phyloP scores from a whole-genome alignment of 768 basidiomycete species.

The Auriscalpium microsporum region DNA sequence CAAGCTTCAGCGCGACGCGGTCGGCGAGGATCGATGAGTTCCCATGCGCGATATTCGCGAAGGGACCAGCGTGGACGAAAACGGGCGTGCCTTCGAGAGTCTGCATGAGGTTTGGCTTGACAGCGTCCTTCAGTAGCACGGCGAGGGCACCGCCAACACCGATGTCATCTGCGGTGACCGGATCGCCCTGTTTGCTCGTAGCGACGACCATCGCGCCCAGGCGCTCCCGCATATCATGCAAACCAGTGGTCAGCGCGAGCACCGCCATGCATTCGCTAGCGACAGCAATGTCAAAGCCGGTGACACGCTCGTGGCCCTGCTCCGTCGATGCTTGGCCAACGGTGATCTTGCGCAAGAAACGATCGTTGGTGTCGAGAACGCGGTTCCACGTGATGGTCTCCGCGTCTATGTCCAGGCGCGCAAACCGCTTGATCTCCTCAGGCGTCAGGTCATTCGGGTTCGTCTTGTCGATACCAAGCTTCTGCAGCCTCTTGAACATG shows the following conservation, averaged over 20 bases:
- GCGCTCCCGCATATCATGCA: conserved; percentile 86
- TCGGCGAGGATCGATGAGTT: conserved; percentile 99
- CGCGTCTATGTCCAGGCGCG: conserved; percentile 84
- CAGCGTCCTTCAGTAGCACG: conserved; percentile 96
- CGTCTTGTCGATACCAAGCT: conserved; percentile 92
- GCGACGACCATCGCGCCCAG: conserved; percentile 97
- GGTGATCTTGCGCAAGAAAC: conserved; percentile 90
- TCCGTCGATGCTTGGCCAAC: conserved; percentile 89
- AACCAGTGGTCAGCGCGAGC: conserved; percentile 78
- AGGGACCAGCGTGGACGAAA: conserved; percentile 97
- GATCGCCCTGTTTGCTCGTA: conserved; percentile 81
- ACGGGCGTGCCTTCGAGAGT: conserved; percentile 97
- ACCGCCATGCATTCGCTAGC: conserved; percentile 99
- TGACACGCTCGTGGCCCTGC: conserved; percentile 77
- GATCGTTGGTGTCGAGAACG: conserved; percentile 93
- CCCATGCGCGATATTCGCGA: conserved; percentile 98
- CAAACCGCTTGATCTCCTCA: conserved; percentile 86
- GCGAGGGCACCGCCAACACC: conserved; percentile 93
- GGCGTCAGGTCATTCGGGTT: conserved; percentile 87
- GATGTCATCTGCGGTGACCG: conserved; percentile 93
- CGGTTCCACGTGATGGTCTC: conserved; percentile 97
- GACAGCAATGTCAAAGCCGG: conserved; percentile 95
- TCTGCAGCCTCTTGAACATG: conserved; percentile 92
- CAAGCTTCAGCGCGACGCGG: conserved; percentile 91
- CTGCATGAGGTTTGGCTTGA: conserved; percentile 99